Evolutionary conservation across 2,329 filamentous ascomycete species (phyloP).

Genomic region (Talaromyces funiculosus): DNA sequence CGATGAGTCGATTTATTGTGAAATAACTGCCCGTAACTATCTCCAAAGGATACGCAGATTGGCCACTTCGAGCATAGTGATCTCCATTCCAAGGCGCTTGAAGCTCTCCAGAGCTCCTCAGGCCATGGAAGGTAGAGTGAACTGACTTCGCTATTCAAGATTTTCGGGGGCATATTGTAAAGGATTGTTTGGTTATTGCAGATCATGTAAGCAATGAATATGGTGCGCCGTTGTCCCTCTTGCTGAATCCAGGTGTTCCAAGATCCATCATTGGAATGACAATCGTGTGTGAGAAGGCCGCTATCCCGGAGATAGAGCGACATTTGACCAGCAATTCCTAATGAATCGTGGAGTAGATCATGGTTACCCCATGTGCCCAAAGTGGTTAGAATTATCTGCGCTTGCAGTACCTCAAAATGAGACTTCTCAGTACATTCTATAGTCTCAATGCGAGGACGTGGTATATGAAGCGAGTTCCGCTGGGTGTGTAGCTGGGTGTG

Average conservation of each 20-base stretch:
- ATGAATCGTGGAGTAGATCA: constrained; percentile 7
- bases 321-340: constrained; percentile 8
- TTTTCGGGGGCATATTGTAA: constrained; percentile 10
- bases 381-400: constrained; percentile 9
- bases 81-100: constrained; percentile 10
- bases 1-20: constrained; percentile 1
- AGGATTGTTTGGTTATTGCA: constrained; percentile 10
- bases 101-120: constrained; percentile 10
- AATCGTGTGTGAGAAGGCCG: constrained; percentile 1
- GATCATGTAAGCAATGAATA: constrained; percentile 7
- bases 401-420: constrained; percentile 11
- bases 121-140: constrained; percentile 10
- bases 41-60: constrained; percentile 5
- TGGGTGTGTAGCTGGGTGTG: constrained; percentile 1
- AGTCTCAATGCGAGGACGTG: constrained; percentile 5
- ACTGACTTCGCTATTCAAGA: constrained; percentile 8
- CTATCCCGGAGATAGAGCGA: constrained; percentile 12
- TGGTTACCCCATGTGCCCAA: constrained; percentile 11
- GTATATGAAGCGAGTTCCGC: constrained; percentile 5
- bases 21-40: constrained; percentile 9
- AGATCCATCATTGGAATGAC: constrained; percentile 8
- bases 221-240: constrained; percentile 8
- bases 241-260: constrained; percentile 10
- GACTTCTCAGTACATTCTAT: constrained; percentile 5
- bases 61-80: constrained; percentile 7